A percentile compares a stretch with the other conserved stretches of the same genome.
Conservation (phyloP, 1,284 basidiomycete genomes). For the Sanguinoderma infundibulare region DNA sequence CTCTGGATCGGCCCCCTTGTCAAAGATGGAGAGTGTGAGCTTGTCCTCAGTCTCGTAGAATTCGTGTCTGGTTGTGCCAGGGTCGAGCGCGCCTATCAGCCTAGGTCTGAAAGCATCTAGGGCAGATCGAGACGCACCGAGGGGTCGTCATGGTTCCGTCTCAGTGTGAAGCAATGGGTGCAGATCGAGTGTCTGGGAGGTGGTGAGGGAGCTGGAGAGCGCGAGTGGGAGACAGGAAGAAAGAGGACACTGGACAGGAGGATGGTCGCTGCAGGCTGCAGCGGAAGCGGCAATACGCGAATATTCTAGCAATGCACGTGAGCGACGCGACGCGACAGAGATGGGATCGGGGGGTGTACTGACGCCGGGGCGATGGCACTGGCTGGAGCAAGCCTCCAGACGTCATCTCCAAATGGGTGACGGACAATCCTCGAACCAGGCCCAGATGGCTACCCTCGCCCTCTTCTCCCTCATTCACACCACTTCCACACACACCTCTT, state of each 20-base stretch:
- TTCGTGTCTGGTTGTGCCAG: conserved; percentile 65
- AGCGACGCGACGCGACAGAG: conserved; percentile 15
- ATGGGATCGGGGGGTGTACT: not conserved
- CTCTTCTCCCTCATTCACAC: conserved; percentile 4
- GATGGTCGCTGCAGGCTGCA: not conserved
- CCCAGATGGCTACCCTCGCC: conserved; percentile 12
- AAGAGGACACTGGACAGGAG: not conserved
- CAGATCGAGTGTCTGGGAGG: not conserved
- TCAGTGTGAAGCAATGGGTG: not conserved
- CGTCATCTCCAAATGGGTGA: not conserved
- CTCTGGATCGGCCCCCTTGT: conserved; percentile 74
- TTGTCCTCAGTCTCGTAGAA: conserved; percentile 86
- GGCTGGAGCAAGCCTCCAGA: not conserved
- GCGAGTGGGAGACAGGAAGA: not conserved
- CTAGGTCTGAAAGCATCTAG: not conserved
- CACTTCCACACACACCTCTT: conserved; percentile 1
- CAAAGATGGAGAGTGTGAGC: conserved; percentile 78
- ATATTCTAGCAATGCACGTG: conserved; percentile 29
- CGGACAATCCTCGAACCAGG: not conserved
- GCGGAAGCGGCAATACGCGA: conserved; percentile 12
- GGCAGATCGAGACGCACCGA: conserved; percentile 7
- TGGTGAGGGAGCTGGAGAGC: not conserved
- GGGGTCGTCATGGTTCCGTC: conserved; percentile 13
- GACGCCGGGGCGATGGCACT: too few relatives aligned
- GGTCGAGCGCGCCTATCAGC: not conserved